phyloP scores from a whole-genome alignment of 1,284 basidiomycete genomes.

The Ceratobasidium sp. region DNA sequence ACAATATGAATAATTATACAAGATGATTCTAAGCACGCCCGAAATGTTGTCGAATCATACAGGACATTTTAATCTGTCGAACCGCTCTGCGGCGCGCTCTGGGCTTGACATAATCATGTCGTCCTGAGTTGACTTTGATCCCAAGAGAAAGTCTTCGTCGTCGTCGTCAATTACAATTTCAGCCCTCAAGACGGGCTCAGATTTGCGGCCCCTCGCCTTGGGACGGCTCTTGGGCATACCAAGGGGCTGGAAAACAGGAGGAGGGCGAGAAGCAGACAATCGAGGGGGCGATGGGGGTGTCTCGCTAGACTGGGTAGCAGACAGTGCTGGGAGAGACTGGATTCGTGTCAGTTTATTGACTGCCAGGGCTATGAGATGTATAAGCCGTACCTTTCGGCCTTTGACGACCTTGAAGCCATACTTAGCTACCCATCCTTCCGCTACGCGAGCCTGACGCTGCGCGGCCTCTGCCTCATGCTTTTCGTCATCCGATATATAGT shows the following conservation, averaged over 20 bases:
- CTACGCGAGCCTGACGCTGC: conserved; percentile 25
- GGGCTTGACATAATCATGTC: conserved; percentile 28
- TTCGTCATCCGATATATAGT: conserved; percentile 35
- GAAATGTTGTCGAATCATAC: not conserved
- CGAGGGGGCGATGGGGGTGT: conserved; percentile 4
- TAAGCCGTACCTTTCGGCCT: conserved; percentile 25
- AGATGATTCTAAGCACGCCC: not conserved
- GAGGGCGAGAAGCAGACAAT: not conserved
- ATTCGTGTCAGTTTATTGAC: not conserved
- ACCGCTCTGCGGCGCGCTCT: conserved; percentile 25
- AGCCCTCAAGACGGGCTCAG: conserved; percentile 23
- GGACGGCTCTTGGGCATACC: conserved; percentile 36
- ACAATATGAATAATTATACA: conserved; percentile 31
- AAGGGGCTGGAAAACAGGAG: conserved; percentile 32
- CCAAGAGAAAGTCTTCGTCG: conserved; percentile 31
- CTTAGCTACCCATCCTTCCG: conserved; percentile 26
- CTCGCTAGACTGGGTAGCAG: conserved; percentile 1
- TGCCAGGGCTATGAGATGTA: not conserved
- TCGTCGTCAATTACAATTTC: conserved; percentile 30
- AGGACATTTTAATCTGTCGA: conserved; percentile 20
- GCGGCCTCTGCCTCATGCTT: conserved; percentile 31
- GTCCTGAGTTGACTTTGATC: not conserved
- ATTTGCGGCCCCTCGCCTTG: conserved; percentile 34
- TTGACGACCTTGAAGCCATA: conserved; percentile 35
- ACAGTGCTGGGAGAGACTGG: conserved; percentile 26